A percentile compares a stretch with the other conserved stretches of the same genome.
These are phyloP conservation scores for Pleurotus djamor DNA, from an alignment of 768 basidiomycete species.

Conservation along the genomic window DNA sequence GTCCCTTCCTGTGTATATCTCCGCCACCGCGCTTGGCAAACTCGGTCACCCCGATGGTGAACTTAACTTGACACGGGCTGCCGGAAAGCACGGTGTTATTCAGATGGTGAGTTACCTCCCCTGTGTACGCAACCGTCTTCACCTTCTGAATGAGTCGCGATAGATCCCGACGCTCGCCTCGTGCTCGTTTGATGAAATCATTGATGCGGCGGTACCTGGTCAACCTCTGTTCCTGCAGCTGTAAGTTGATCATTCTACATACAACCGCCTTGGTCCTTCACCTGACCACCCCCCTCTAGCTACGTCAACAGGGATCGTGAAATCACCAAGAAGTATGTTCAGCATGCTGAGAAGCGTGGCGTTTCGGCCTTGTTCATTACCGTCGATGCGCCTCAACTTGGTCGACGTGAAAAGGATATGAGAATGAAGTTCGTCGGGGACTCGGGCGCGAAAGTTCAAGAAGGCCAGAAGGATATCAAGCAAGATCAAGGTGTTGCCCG, in stretches of 20 bases:
- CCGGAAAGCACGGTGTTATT: constrained; percentile 66
- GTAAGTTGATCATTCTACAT: constrained; percentile 22
- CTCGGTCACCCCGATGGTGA: constrained; percentile 97
- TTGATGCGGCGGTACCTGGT: constrained; percentile 75
- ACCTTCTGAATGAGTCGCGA: not conserved
- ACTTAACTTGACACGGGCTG: constrained; percentile 85
- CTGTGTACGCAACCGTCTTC: not conserved
- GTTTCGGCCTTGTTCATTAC: constrained; percentile 96
- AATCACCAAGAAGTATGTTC: constrained; percentile 82
- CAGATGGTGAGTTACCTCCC: constrained; percentile 37
- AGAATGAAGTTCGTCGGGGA: constrained; percentile 92
- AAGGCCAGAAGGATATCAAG: constrained; percentile 59
- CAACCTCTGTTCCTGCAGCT: constrained; percentile 89
- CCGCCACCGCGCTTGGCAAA: constrained; percentile 88
- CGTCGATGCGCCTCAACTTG: constrained; percentile 95
- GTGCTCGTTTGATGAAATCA: constrained; percentile 93
- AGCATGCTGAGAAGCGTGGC: constrained; percentile 88
- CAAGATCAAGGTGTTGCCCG: constrained; percentile 90
- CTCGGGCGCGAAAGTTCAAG: constrained; percentile 47
- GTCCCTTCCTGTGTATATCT: constrained; percentile 81
- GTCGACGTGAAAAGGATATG: constrained; percentile 97
- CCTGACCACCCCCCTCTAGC: constrained; percentile 26
- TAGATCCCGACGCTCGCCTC: constrained; percentile 96
- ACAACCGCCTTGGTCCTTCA: constrained; percentile 12
- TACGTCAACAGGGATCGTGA: constrained; percentile 92